Base-by-base conservation (phyloP, 208 protist genomes). In the Kentomonas sorsogonicus region DNA sequence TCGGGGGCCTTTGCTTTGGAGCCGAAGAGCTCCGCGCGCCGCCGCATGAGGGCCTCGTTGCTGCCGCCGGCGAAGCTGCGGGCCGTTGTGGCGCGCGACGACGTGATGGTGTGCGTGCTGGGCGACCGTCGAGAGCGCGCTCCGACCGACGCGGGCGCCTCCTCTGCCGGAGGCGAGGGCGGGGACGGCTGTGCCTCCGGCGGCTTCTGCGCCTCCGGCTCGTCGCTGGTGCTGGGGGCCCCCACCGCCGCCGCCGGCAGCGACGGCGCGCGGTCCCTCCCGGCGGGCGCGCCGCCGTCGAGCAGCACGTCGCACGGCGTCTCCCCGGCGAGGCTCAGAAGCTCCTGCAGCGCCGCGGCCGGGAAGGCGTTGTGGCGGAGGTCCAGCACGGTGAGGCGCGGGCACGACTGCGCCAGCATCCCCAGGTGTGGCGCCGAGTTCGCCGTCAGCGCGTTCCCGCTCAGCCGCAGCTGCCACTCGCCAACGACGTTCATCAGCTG, bases 21-120 rank as follows among this genome's bases (percentile, higher is more conserved):
- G 15, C 61, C 51, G 30, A 92, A 89, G 30, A 89, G 69, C 15
- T 72, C 74, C 26, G 73, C 65, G 1, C 85, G 81, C n/a, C 85
- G 69, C 11, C 56, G 61, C 22, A 64, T 64, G 16, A 89, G 72
- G 1, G 80, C 75, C 39, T 82, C 76, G 0, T 71, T 63, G 41
- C 61, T 77, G 60, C 73, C 73, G 46, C 69, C 69, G 5, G 67
- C 59, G 47, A 61, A 78, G 46, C 57, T 73, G 43, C 64, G 40
- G 23, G 53, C 63, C 16, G 69, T 74, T 9, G 41, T 60, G 0
- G 66, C 45, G 45, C 54, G 16, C 36, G 53, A 73, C 15, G 55
- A 16, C 22, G 66, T 60, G 15, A 61, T 59, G n/a, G n/a, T n/a
- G n/a, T n/a, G n/a, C 2, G 50, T 48, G 20, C 57, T 63, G 16